Conservation (phyloP, 805 yeast species). For the Wickerhamiella dianesei region DNA sequence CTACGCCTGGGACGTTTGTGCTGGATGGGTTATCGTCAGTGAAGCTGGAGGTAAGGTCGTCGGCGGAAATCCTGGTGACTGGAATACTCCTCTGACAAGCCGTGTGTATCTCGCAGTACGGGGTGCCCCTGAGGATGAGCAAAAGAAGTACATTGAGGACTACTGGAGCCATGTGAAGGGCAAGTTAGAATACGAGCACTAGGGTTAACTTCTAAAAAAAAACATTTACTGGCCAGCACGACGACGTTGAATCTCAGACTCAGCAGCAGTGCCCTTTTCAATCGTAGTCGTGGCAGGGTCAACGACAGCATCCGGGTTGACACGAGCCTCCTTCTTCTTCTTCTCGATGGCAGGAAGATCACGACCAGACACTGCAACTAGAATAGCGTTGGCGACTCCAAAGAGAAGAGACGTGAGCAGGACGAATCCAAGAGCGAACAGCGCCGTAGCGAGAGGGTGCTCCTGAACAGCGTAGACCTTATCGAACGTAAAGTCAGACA, state of each 20-base stretch:
- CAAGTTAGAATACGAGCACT: conserved; percentile 28
- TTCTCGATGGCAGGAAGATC: neutral
- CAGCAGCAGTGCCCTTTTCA: neutral
- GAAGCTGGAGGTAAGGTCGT: conserved; percentile 49
- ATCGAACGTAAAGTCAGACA: conserved; percentile 20
- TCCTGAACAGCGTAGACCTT: conserved; percentile 23
- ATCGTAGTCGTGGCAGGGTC: neutral
- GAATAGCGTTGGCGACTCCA: conserved; percentile 13
- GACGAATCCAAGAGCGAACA: conserved; percentile 19
- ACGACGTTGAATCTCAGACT: neutral
- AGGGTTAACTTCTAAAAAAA: neutral
- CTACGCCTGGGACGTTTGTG: conserved; percentile 57
- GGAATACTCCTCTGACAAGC: conserved; percentile 37
- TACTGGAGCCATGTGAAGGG: conserved; percentile 42
- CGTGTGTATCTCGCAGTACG: conserved; percentile 47
- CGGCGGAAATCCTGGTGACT: conserved; percentile 38
- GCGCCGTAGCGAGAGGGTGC: conserved; percentile 27
- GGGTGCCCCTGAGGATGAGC: conserved; percentile 34
- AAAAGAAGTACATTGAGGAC: conserved; percentile 32
- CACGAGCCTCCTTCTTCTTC: neutral
- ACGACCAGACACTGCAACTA: neutral
- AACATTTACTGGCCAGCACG: neutral
- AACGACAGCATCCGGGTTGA: neutral
- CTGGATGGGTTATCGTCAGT: conserved; percentile 47
- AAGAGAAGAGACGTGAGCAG: conserved; percentile 18